Evolutionary conservation across 2,329 filamentous ascomycete species (phyloP).

Genomic region (Nectriaceae sp.): DNA sequence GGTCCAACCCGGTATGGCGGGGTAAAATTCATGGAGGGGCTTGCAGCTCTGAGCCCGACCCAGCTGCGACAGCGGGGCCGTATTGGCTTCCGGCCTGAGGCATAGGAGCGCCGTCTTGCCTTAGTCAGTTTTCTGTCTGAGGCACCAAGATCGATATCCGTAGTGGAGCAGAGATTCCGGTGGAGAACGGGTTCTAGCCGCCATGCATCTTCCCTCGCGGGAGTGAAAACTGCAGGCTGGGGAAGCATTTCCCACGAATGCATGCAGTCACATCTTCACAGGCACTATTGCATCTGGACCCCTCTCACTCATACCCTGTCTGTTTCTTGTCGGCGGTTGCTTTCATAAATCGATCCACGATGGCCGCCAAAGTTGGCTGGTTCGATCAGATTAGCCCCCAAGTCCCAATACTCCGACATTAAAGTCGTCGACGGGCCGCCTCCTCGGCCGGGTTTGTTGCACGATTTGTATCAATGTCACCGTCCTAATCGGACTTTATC

Average conservation of each 20-base stretch:
- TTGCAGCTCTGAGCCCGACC: neutral
- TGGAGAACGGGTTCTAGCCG: too few relatives aligned
- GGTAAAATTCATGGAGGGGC: conserved; percentile 38
- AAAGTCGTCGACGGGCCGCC: conserved; percentile 11
- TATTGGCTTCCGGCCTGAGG: conserved; percentile 12
- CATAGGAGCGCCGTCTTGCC: conserved; percentile 4
- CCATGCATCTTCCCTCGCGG: too few relatives aligned
- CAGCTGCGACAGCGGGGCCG: conserved; percentile 1
- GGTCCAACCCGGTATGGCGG: conserved; percentile 32
- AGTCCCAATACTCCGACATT: conserved; percentile 7
- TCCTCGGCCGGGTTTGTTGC: conserved; percentile 20
- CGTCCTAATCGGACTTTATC: conserved; percentile 1
- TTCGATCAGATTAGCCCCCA: neutral
- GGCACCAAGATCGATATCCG: conserved; percentile 7
- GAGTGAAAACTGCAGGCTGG: too few relatives aligned
- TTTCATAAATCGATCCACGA: neutral
- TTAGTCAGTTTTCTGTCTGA: conserved; percentile 6
- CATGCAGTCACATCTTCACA: too few relatives aligned
- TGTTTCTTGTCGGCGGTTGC: conserved; percentile 5
- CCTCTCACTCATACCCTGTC: neutral
- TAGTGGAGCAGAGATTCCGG: too few relatives aligned
- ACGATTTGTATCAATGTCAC: conserved; percentile 26
- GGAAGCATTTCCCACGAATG: too few relatives aligned
- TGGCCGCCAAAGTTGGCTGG: conserved; percentile 11
- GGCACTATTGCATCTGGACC: too few relatives aligned